These are phyloP conservation scores for Aspergillus pseudonomiae DNA, from an alignment of 2,329 filamentous ascomycete species.

Conservation along the genomic window DNA sequence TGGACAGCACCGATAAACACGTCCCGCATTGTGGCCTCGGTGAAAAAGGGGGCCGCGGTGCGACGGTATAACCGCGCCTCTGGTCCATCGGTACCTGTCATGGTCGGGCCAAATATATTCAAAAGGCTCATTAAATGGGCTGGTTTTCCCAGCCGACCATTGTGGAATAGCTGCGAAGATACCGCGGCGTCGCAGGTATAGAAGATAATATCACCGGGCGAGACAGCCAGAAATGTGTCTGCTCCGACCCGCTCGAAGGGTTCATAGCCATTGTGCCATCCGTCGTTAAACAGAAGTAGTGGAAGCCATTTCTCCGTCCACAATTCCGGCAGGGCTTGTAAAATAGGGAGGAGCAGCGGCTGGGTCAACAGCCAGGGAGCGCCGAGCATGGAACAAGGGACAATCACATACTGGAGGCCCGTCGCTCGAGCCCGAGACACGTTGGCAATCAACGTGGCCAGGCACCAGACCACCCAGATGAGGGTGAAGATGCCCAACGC, in stretches of 20 bases:
- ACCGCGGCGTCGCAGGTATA: no score
- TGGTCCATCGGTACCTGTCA: no score
- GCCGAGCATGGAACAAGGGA: constrained; percentile 3
- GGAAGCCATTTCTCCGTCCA: constrained; percentile 7
- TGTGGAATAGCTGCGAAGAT: no score
- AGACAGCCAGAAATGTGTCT: no score
- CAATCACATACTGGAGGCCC: not conserved
- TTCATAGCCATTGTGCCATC: constrained; percentile 7
- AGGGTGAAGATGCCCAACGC: not conserved
- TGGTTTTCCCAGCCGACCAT: no score
- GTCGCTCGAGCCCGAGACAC: not conserved
- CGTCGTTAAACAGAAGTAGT: constrained; percentile 1
- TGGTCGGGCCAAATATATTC: no score
- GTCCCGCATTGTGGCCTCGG: no score
- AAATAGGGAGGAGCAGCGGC: not conserved
- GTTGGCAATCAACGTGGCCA: constrained; percentile 1
- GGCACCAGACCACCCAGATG: not conserved
- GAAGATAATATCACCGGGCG: no score
- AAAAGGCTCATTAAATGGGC: no score
- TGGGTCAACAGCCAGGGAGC: constrained; percentile 4
- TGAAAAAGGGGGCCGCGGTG: no score
- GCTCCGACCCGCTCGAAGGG: not conserved
- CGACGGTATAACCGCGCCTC: no score
- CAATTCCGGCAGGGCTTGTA: not conserved
- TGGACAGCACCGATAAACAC: no score